Evolutionary conservation across 139 green algal species (phyloP).

Genomic region (Micromonas commoda): DNA sequence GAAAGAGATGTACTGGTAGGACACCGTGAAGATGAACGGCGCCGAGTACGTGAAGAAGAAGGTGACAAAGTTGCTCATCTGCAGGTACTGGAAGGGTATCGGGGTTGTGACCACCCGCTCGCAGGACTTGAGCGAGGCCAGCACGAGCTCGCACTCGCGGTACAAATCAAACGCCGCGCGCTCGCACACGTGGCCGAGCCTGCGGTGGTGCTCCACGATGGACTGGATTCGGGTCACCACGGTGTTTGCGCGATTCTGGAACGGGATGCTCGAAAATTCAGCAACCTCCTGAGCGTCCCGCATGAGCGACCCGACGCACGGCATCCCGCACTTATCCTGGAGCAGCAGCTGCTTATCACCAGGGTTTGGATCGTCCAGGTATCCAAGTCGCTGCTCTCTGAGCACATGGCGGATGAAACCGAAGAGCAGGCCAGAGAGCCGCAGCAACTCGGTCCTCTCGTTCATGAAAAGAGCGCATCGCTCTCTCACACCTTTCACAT

Average conservation of each 20-base stretch:
- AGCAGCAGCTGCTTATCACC: constrained; percentile 4
- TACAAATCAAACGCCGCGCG: constrained; percentile 10
- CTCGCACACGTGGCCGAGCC: constrained; percentile 9
- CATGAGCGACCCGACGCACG: not conserved
- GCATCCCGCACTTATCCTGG: constrained; percentile 12
- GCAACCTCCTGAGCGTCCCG: not conserved
- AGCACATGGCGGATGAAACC: constrained; percentile 17
- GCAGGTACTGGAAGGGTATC: constrained; percentile 27
- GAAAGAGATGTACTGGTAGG: constrained; percentile 9
- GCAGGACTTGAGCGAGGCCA: constrained; percentile 2
- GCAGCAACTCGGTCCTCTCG: constrained; percentile 19
- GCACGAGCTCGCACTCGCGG: not conserved
- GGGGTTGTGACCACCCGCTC: constrained; percentile 20
- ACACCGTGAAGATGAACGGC: constrained; percentile 12
- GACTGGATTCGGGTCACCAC: constrained; percentile 7
- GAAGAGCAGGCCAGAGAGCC: constrained; percentile 9
- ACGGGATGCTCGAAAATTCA: not conserved
- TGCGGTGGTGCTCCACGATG: constrained; percentile 7
- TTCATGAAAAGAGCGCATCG: not conserved
- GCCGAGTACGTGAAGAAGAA: constrained; percentile 22
- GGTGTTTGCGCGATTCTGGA: constrained; percentile 14
- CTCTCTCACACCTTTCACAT: not conserved
- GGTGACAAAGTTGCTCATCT: constrained; percentile 19
- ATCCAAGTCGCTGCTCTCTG: constrained; percentile 18
- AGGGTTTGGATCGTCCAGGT: not conserved